Percentiles rank a stretch among this genome's conserved stretches.
These are phyloP conservation scores for Colletotrichum sp. DNA, from an alignment of 2,329 filamentous ascomycete species.

Conservation along the genomic window DNA sequence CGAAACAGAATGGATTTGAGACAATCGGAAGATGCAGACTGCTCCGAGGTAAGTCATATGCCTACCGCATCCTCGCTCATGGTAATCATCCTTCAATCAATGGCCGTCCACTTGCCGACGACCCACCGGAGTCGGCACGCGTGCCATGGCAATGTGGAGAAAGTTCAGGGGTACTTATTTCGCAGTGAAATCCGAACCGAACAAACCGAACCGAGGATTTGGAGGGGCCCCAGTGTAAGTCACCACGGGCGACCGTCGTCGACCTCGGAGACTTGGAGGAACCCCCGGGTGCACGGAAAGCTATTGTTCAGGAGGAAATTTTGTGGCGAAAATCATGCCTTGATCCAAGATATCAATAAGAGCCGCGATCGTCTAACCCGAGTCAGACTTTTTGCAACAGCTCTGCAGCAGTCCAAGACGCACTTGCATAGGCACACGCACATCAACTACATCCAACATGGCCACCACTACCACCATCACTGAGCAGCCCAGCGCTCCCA, in stretches of 20 bases:
- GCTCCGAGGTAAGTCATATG: too few species aligned
- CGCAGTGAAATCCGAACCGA: not conserved
- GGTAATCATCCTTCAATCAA: not conserved
- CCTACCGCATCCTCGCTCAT: not conserved
- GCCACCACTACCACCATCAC: not conserved
- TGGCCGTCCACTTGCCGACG: not conserved
- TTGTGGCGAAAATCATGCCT: not conserved
- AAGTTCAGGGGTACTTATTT: not conserved
- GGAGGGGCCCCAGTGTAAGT: not conserved
- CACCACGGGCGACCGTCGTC: not conserved
- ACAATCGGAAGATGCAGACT: not conserved
- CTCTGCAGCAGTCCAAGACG: not conserved
- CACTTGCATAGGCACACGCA: not conserved
- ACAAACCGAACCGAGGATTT: not conserved
- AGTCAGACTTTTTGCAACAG: not conserved
- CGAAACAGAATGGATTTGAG: fast-evolving
- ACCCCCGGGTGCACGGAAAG: not conserved
- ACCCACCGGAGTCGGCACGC: not conserved
- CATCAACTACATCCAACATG: constrained; percentile 26
- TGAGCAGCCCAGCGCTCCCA: not conserved
- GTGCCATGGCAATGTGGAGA: not conserved
- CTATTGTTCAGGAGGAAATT: not conserved
- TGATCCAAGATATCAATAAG: not conserved
- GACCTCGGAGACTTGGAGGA: not conserved
- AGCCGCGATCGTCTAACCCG: not conserved